Conservation (phyloP, 2,329 filamentous ascomycete species). For the Alternaria novae-zelandiae region DNA sequence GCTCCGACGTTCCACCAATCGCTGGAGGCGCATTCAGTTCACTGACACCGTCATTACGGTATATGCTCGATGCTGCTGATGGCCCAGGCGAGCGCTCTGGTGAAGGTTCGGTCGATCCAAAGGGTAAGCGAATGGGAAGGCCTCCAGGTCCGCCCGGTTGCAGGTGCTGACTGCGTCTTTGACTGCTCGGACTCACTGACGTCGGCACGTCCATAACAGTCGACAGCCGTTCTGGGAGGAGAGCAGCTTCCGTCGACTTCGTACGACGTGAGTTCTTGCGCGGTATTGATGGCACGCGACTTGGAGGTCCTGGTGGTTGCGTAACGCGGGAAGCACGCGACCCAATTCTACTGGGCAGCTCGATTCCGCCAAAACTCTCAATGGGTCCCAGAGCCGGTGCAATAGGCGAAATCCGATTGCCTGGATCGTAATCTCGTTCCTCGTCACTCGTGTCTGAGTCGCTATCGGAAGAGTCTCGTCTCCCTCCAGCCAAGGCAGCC, state of each 20-base stretch:
- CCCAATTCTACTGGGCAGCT: conserved; percentile 67
- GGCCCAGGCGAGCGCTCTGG: conserved; percentile 44
- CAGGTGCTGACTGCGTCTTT: conserved; percentile 29
- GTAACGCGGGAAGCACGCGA: conserved; percentile 61
- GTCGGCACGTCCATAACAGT: conserved; percentile 32
- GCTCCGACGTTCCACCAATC: conserved; percentile 25
- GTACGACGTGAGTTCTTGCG: conserved; percentile 70
- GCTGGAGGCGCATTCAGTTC: conserved; percentile 27
- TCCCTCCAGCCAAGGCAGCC: conserved; percentile 19
- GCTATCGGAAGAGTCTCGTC: conserved; percentile 55
- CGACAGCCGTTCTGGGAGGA: conserved; percentile 37
- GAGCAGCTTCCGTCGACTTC: conserved; percentile 35
- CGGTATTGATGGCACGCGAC: conserved; percentile 60
- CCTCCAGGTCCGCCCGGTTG: conserved; percentile 34
- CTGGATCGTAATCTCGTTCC: conserved; percentile 45
- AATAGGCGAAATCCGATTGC: conserved; percentile 55
- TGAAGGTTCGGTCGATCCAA: conserved; percentile 45
- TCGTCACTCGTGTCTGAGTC: conserved; percentile 50
- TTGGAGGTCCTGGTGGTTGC: conserved; percentile 22
- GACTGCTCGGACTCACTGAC: conserved; percentile 15
- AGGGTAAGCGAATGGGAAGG: conserved; percentile 42
- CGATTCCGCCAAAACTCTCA: conserved; percentile 65
- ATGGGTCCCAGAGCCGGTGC: conserved; percentile 67
- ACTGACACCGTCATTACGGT: conserved; percentile 27
- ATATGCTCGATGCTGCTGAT: conserved; percentile 46